Base-by-base conservation (phyloP, 2,329 filamentous ascomycete genomes). In the Graphiopsis chlorocephala region DNA sequence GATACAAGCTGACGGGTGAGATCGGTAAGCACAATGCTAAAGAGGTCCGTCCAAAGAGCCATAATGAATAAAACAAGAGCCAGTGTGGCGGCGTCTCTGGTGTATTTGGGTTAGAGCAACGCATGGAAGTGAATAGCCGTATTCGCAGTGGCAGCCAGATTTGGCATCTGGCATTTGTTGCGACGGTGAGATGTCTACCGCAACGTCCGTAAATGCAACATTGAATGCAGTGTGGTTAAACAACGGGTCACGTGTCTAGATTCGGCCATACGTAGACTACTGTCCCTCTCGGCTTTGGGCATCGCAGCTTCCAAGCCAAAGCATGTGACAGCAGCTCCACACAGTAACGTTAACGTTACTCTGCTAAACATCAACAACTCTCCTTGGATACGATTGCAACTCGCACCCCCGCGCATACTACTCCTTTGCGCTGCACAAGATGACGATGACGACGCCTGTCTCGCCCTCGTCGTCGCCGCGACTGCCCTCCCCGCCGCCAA, bases 401-500 rank as follows among this genome's bases (percentile, higher is more conserved):
- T 10, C 17, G 7, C 6, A 10, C 6, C 17, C 17, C 4, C 6
- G 38, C 38, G 38, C 20, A 42, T 42, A n/a, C 38, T 7, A 10
- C 5, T 20, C 38, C 38, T 20, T 45, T 11, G 38, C n/a, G 38
- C 38, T 45, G 38, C 38, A 45, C 38, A 45, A 11, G 1, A 35
- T 20, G 12, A 25, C 26, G 25, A 60, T 62, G 60, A 50, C 48
- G 25, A 55, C 81, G 68, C 79, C 83, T 33, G 69, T 74, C 38
- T 81, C 79, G 14, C 80, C 80, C 5, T 89, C 91, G 68, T 94
- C 87, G 78, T 97, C 93, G 56, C 94, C 95, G 68, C 90, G 95
- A 75, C 88, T 99, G 60, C 95, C 95, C 66, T 97, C 93, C 78
- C 95, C 95, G 66, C 95, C 95, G 65, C 95, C 95, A 35, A 89